These are phyloP conservation scores for Babesia bovis DNA, from an alignment of 169 alveolate species.

Conservation along the genomic window DNA sequence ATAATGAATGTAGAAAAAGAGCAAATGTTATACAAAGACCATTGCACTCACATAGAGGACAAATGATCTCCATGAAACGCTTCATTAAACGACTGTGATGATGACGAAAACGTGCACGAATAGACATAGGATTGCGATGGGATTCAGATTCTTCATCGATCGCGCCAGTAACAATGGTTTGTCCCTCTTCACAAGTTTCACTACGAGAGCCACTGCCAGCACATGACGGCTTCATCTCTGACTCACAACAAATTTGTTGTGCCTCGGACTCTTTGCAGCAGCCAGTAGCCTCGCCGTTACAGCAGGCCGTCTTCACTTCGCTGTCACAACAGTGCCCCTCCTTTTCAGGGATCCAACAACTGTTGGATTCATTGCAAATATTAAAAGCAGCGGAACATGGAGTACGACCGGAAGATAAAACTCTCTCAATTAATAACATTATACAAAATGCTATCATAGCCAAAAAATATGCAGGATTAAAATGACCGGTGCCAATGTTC, in stretches of 20 bases:
- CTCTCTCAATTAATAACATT: constrained; percentile 63
- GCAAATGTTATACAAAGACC: constrained; percentile 67
- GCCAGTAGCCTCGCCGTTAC: no score
- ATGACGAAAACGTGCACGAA: constrained; percentile 41
- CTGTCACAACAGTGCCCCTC: constrained; percentile 2
- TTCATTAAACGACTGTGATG: constrained; percentile 23
- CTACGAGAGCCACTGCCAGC: constrained; percentile 4
- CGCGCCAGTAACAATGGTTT: not conserved
- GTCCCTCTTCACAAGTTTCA: constrained; percentile 16
- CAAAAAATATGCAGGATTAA: constrained; percentile 34
- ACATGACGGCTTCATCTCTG: not conserved
- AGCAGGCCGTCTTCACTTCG: not conserved
- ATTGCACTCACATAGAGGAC: constrained; percentile 67
- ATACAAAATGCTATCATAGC: constrained; percentile 22
- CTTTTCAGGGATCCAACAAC: constrained; percentile 30
- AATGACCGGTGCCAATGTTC: constrained; percentile 4
- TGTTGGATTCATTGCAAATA: constrained; percentile 18
- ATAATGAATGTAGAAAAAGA: constrained; percentile 51
- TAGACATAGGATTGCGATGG: not conserved
- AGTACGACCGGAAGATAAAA: constrained; percentile 53
- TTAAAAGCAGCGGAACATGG: constrained; percentile 65
- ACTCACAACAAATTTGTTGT: constrained; percentile 22
- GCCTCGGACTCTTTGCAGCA: no score
- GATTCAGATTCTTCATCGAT: not conserved
- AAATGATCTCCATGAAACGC: constrained; percentile 36